A percentile compares a stretch with the other conserved stretches of the same genome.
phyloP scores from a whole-genome alignment of 345 rosid species.

The Erodium maritimum region DNA sequence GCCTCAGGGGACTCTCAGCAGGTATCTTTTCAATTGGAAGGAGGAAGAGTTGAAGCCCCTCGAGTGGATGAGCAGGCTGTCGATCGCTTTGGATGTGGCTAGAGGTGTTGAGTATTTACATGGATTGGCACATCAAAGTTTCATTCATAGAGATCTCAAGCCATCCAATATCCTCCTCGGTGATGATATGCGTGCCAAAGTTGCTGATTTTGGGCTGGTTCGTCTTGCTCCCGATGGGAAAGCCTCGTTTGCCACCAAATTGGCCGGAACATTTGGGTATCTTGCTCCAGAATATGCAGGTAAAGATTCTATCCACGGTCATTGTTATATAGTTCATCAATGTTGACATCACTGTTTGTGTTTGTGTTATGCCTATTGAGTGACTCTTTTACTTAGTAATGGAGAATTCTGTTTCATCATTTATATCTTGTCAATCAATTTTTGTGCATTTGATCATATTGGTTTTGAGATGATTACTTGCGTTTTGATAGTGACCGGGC shows the following conservation, averaged over 20 bases:
- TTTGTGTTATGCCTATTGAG: no score
- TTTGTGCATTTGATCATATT: no score
- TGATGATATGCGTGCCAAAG: not conserved
- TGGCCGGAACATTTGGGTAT: not conserved
- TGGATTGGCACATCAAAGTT: not conserved
- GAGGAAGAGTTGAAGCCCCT: not conserved
- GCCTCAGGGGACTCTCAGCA: not conserved
- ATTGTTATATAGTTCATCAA: no score
- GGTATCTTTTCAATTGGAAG: not conserved
- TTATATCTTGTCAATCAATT: no score
- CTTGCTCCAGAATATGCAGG: not conserved
- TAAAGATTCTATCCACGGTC: no score
- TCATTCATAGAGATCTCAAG: not conserved
- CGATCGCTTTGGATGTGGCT: not conserved
- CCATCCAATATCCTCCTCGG: not conserved
- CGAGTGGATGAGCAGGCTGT: not conserved
- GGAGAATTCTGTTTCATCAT: no score
- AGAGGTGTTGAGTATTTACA: not conserved
- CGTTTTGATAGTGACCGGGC: not conserved
- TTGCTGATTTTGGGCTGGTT: not conserved
- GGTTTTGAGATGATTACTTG: no score
- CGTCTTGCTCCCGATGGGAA: not conserved
- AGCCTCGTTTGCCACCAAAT: not conserved
- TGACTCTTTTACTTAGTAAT: no score
- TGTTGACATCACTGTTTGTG: no score